Evolutionary conservation across 1,284 basidiomycete species (phyloP).

Genomic region (Irpex lacteus): DNA sequence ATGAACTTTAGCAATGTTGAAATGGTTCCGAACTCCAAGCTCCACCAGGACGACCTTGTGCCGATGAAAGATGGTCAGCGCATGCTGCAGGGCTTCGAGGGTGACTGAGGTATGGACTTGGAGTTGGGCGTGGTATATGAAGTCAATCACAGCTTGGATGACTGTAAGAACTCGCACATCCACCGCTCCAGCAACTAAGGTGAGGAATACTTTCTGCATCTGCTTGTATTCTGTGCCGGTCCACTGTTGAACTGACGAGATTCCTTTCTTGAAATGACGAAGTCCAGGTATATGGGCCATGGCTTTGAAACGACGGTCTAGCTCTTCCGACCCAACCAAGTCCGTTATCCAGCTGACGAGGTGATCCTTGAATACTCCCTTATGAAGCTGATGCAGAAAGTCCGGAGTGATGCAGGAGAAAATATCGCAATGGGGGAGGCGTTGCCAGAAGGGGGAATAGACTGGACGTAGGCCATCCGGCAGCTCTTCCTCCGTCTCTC

Average conservation of each 20-base stretch:
- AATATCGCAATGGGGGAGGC: constrained; percentile 21
- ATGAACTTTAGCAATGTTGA: constrained; percentile 32
- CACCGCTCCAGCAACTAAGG: constrained; percentile 17
- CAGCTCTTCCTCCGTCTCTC: not conserved
- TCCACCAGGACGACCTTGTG: constrained; percentile 26
- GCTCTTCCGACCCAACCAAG: constrained; percentile 18
- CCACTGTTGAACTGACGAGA: constrained; percentile 23
- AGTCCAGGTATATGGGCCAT: constrained; percentile 16
- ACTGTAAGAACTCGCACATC: constrained; percentile 8
- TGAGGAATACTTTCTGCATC: constrained; percentile 23
- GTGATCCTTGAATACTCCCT: constrained; percentile 30
- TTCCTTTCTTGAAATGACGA: constrained; percentile 25
- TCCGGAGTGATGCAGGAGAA: constrained; percentile 23
- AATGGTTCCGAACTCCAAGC: constrained; percentile 19
- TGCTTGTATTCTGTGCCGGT: constrained; percentile 27
- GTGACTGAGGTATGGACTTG: constrained; percentile 17
- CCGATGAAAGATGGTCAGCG: constrained; percentile 21
- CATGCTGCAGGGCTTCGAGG: constrained; percentile 14
- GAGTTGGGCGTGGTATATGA: constrained; percentile 24
- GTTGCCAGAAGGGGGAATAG: constrained; percentile 25
- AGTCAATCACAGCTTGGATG: constrained; percentile 23
- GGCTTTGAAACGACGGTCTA: constrained; percentile 21
- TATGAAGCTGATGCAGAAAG: constrained; percentile 27
- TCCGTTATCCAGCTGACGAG: constrained; percentile 23
- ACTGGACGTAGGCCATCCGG: constrained; percentile 12